Base-by-base conservation (phyloP, 202 grass and related monocot species). In the Zizania palustris region DNA sequence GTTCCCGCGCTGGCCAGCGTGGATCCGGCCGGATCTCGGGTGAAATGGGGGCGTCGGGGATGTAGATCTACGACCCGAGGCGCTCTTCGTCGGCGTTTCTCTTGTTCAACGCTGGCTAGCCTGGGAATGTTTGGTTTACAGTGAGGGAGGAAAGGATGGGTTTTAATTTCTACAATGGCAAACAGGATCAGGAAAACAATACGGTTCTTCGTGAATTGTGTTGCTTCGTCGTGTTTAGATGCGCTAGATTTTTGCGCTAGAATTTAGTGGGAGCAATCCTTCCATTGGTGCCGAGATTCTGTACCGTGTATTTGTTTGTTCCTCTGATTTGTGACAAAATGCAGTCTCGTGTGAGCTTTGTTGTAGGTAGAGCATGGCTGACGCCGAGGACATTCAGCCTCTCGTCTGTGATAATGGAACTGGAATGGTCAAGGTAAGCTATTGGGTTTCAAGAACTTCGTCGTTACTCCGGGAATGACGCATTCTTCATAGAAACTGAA, bases 321-420 rank as follows among this genome's bases (percentile, higher is more conserved):
- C 43, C 15, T 33, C 71, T 66, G 49, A 55, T 20, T 42, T 75
- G 61, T 77, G 6, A 86, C 66, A 48, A 48, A 56, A 41, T 67
- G 49, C 66, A 58, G 36, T 50, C 34, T 53, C 34, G 71, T 37
- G 70, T 51, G 65, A 77, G 86, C 82, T 67, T 39, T 38, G 4
- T 53, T 85, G 67, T 67, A 87, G 78, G 64, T 82, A 79, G 56
- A 77, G 90, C 77, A 93, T 96, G 93, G 93, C 93, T 13, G 93
- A 96, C 70, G 78, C 81, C n/a, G 93, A 96, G 87, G 93, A 96
- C 9, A 85, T 92, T 63, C 93, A 96, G 84, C 89, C 93, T 71
- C 89, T 96, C 51, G 93, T 96, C 74, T 96, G 93, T 59, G 93
- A 96, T 82, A 96, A 96, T 86, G 93, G 93, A 45, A 96, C 93